These are phyloP conservation scores for Globisporangium echinulatum DNA, from an alignment of 352 stramenopile species.

Conservation along the genomic window DNA sequence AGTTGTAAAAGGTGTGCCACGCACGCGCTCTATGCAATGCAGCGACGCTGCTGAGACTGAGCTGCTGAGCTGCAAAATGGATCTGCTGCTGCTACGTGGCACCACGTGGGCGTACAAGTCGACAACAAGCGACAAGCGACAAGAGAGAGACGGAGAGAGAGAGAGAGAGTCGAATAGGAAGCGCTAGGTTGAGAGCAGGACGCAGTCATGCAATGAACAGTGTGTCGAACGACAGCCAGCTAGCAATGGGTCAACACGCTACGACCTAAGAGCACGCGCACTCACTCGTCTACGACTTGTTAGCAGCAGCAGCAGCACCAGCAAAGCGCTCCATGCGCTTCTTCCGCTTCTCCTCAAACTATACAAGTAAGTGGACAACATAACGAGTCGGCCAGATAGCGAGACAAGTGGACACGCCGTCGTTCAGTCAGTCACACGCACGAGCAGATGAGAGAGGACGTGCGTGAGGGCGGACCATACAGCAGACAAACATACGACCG, in stretches of 20 bases:
- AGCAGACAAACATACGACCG: too few species aligned
- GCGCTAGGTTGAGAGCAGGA: not conserved
- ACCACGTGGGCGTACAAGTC: not conserved
- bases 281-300: not conserved
- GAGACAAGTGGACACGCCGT: not conserved
- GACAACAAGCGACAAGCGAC: not conserved
- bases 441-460: too few species aligned
- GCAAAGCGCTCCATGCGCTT: conserved; percentile 67
- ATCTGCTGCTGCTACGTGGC: not conserved
- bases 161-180: not conserved
- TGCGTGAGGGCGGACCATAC: conserved; percentile 3
- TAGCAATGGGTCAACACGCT: not conserved
- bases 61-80: not conserved
- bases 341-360: conserved; percentile 74
- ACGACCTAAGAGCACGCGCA: too few species aligned
- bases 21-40: not conserved
- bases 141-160: not conserved
- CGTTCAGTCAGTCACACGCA: not conserved
- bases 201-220: not conserved
- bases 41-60: not conserved
- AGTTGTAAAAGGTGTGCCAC: not conserved
- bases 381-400: conserved; percentile 1
- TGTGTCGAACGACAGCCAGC: too few species aligned
- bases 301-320: conserved; percentile 11
- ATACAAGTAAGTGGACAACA: conserved; percentile 12